Evolutionary conservation across 352 stramenopile species (phyloP).

Genomic region (Elongisporangium senticosum): DNA sequence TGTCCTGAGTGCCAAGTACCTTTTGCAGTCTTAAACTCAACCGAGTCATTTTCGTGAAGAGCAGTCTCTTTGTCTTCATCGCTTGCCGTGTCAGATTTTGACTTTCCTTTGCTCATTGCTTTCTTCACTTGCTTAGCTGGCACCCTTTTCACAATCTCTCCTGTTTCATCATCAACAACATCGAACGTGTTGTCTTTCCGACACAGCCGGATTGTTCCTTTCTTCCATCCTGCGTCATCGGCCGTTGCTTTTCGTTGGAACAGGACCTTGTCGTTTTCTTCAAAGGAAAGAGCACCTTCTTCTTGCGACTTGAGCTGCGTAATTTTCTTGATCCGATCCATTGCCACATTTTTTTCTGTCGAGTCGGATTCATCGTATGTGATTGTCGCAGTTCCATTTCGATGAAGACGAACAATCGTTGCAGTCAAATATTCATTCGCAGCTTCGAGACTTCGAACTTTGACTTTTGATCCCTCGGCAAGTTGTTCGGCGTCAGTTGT

Average conservation of each 20-base stretch:
- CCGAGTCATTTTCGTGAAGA: constrained; percentile 16
- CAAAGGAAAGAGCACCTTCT: background rate
- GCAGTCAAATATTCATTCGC: constrained; percentile 9
- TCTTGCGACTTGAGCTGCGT: background rate
- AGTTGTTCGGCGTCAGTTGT: constrained; percentile 1
- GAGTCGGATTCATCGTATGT: constrained; percentile 26
- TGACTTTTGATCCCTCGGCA: constrained; percentile 5
- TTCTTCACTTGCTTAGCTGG: constrained; percentile 8
- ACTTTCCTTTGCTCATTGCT: constrained; percentile 7
- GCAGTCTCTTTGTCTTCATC: constrained; percentile 8
- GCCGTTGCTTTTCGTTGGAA: constrained; percentile 6
- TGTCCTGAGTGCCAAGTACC: constrained; percentile 27
- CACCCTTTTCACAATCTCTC: constrained; percentile 27
- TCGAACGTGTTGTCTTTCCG: constrained; percentile 25
- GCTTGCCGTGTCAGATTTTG: constrained; percentile 6
- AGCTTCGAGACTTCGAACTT: constrained; percentile 6
- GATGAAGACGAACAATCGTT: constrained; percentile 27
- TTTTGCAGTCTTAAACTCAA: constrained; percentile 37
- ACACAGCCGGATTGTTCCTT: constrained; percentile 22
- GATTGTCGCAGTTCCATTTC: constrained; percentile 28
- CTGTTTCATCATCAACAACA: constrained; percentile 23
- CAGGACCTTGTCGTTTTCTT: constrained; percentile 18
- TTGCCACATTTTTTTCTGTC: constrained; percentile 29
- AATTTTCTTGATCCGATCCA: constrained; percentile 11
- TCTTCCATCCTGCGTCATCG: constrained; percentile 18